Percentiles rank a stretch among this genome's conserved stretches.
phyloP scores from a whole-genome alignment of 306 rosid genomes.

The Phaseolus lunatus region DNA sequence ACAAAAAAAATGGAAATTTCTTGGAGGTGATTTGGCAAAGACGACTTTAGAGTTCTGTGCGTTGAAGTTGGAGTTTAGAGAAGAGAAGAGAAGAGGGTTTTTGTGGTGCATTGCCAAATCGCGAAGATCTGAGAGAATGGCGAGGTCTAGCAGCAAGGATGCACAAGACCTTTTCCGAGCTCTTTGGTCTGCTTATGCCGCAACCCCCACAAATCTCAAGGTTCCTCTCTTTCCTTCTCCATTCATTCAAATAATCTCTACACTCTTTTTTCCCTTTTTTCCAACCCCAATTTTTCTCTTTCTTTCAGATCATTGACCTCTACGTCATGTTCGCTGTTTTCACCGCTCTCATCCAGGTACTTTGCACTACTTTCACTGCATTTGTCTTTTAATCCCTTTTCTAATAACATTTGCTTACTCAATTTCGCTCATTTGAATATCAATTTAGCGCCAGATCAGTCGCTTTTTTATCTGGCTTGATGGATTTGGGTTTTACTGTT shows the following conservation, averaged over 20 bases:
- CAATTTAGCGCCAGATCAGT: neutral
- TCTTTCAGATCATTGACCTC: slow-evolving; percentile 80
- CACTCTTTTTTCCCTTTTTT: slow-evolving; percentile 4
- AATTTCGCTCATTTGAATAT: neutral
- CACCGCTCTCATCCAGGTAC: slow-evolving; percentile 89
- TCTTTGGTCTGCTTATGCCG: slow-evolving; percentile 80
- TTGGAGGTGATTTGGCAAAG: neutral
- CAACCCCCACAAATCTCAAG: slow-evolving; percentile 81
- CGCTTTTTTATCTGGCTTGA: neutral
- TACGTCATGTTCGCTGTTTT: slow-evolving; percentile 72
- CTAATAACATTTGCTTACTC: neutral
- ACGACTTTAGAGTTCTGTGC: neutral
- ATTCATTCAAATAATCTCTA: neutral
- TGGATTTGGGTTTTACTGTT: neutral
- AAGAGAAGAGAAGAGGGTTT: neutral
- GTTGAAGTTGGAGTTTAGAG: slow-evolving; percentile 8
- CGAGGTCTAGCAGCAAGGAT: slow-evolving; percentile 62
- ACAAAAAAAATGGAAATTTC: neutral
- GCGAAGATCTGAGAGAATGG: slow-evolving; percentile 45
- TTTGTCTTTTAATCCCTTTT: neutral
- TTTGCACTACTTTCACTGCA: neutral
- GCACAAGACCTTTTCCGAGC: slow-evolving; percentile 71
- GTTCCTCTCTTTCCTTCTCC: slow-evolving; percentile 42
- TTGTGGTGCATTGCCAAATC: neutral
- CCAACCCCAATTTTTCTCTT: slow-evolving; percentile 33